Percentiles rank a stretch among this genome's conserved stretches.
Evolutionary conservation across 1,284 basidiomycete species (phyloP).

Genomic region (Tranzscheliella williamsii): DNA sequence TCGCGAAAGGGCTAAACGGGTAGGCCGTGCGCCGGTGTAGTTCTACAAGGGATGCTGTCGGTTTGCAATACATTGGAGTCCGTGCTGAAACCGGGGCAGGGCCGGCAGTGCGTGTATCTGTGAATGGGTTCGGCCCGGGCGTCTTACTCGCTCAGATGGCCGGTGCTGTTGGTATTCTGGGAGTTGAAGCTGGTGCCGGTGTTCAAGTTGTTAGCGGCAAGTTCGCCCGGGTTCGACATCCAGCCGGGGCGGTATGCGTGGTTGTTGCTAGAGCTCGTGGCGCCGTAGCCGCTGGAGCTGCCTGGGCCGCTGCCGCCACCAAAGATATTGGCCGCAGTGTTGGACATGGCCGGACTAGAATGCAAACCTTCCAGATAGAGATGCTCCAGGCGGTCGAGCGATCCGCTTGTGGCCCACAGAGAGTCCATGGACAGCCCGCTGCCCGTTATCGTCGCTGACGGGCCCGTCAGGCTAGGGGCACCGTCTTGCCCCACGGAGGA

Average conservation of each 20-base stretch:
- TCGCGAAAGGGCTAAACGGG: no score
- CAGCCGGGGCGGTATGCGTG: neutral
- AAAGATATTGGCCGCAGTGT: neutral
- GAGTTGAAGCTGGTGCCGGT: no score
- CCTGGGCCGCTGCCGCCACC: neutral
- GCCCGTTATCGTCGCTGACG: neutral
- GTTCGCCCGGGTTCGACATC: neutral
- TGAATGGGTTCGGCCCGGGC: no score
- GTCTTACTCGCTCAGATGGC: no score
- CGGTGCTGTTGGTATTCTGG: no score
- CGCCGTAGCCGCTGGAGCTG: neutral
- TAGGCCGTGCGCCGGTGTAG: no score
- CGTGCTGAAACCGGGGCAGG: no score
- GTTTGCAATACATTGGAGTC: no score
- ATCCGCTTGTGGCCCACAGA: slow-evolving; percentile 7
- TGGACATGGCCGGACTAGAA: neutral
- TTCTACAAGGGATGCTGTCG: no score
- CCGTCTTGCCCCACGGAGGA: neutral
- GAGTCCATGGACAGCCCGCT: neutral
- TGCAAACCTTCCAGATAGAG: slow-evolving; percentile 19
- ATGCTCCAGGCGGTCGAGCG: slow-evolving; percentile 15
- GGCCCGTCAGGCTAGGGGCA: neutral
- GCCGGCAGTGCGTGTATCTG: no score
- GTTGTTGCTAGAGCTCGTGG: neutral
- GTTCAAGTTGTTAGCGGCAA: neutral